Evolutionary conservation across 805 yeast species (phyloP), one percentile per base, ranked within the genome.

Genomic region (Yamadazyma akitaensis): DNA sequence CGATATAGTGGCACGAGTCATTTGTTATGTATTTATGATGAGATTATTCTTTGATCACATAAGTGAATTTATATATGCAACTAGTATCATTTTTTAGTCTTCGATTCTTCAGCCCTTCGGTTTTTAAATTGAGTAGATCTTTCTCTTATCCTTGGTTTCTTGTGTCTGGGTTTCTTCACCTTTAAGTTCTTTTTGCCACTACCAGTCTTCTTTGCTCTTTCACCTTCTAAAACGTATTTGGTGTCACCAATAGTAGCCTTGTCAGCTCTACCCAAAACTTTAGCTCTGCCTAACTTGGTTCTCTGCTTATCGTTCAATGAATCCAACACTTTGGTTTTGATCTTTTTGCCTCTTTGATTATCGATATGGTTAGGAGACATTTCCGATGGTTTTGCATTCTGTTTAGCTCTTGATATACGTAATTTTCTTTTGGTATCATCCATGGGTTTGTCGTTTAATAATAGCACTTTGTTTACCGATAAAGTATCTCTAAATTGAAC

Each of bases 241-340:
- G 72, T 70, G 8, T 40, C 36, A 42, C 92, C 92, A 8, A 82
- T 77, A 18, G 84, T 75, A 31, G 85, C 77, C 57, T 85, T 79
- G 61, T 88, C 97, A 44, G 90, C 87, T 61, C 83, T 88, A 43
- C 92, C 92, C 38, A 90, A 72, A 3, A 85, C 73, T 58, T 77
- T 78, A 17, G 94, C 96, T 64, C 96, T 79, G 32, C 96, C 96
- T 33, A 88, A 64, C 57, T 79, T 79, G 13, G 95, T 85, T 65
- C 76, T 85, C 63, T 87, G 94, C 36, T 77, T 76, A 36, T 84
- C 88, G 21, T 77, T 76, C 43, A 87, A 67, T 25, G 65, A 61
- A 5, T 49, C 46, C 12, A 51, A 37, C n/a, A 44, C 39, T 16
- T 37, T 46, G 4, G 14, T 25, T 11, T 47, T 25, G 19, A 51